A percentile compares a stretch with the other conserved stretches of the same genome.
Conservation (phyloP, 2,329 filamentous ascomycete genomes). For the Phyllosticta paracitricarpa region DNA sequence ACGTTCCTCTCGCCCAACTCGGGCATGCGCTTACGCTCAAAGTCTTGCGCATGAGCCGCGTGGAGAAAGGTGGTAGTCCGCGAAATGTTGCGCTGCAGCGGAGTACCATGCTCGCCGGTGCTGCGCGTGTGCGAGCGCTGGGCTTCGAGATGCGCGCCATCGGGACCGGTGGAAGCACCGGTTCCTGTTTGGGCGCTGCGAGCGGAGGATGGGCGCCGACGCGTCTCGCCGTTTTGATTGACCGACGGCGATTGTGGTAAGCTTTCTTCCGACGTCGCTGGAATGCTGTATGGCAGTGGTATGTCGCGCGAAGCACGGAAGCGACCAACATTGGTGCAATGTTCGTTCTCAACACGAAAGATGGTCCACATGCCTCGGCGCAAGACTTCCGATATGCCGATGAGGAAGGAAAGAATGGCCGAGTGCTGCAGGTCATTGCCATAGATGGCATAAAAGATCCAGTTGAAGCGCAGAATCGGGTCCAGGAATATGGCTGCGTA, state of each 20-base stretch:
- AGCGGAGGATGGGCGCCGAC: background rate
- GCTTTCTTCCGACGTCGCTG: constrained; percentile 12
- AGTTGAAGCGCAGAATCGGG: constrained; percentile 79
- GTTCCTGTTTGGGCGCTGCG: background rate
- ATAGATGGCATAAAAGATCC: constrained; percentile 89
- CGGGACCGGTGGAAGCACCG: constrained; percentile 6
- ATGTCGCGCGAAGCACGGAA: constrained; percentile 86
- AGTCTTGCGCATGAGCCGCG: constrained; percentile 81
- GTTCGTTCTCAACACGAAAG: constrained; percentile 94
- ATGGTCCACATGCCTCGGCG: constrained; percentile 84
- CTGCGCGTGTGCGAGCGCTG: constrained; percentile 3
- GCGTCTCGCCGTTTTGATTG: background rate
- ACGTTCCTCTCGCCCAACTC: constrained; percentile 27
- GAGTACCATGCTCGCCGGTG: constrained; percentile 15
- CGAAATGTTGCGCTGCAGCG: constrained; percentile 34
- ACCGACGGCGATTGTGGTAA: background rate
- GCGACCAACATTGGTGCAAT: constrained; percentile 69
- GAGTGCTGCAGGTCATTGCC: constrained; percentile 72
- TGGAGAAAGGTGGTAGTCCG: constrained; percentile 61
- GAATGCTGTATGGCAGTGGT: constrained; percentile 65
- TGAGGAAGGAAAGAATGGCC: constrained; percentile 67
- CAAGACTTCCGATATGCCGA: constrained; percentile 69
- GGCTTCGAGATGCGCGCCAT: constrained; percentile 4
- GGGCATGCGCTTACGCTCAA: constrained; percentile 63
- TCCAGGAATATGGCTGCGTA: constrained; percentile 77